Conservation (phyloP, 176 grass and related monocot genomes). For the Oryza glaberrima region DNA sequence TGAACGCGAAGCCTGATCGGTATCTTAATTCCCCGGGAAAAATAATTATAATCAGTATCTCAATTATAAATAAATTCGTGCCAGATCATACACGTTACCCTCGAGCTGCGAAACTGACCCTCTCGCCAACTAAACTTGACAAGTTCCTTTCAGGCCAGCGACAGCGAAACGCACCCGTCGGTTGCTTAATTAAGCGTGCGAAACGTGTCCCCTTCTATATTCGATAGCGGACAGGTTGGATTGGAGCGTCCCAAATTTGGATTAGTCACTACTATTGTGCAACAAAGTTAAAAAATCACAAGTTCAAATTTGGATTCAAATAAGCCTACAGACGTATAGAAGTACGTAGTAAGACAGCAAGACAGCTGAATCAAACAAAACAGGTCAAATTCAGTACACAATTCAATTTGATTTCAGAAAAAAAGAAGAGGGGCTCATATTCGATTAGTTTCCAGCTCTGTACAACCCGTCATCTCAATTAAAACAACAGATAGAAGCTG, state of each 20-base stretch:
- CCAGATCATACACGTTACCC: constrained; percentile 14
- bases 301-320: too few relatives aligned
- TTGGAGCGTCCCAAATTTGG: neutral
- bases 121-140: neutral
- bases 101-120: neutral
- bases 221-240: neutral
- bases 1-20: neutral
- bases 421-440: too few relatives aligned
- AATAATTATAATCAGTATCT: neutral
- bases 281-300: too few relatives aligned
- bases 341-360: too few relatives aligned
- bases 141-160: neutral
- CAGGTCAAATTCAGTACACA: neutral
- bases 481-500: neutral
- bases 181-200: neutral
- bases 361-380: neutral
- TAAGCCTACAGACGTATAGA: too few relatives aligned
- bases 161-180: neutral
- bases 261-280: neutral
- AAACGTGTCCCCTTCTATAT: neutral
- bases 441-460: neutral
- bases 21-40: too few relatives aligned
- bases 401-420: neutral
- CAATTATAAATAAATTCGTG: neutral
- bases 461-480: constrained; percentile 15